Evolutionary conservation across 1,284 basidiomycete genomes (phyloP).

Genomic region (Leccinum fuscescens): DNA sequence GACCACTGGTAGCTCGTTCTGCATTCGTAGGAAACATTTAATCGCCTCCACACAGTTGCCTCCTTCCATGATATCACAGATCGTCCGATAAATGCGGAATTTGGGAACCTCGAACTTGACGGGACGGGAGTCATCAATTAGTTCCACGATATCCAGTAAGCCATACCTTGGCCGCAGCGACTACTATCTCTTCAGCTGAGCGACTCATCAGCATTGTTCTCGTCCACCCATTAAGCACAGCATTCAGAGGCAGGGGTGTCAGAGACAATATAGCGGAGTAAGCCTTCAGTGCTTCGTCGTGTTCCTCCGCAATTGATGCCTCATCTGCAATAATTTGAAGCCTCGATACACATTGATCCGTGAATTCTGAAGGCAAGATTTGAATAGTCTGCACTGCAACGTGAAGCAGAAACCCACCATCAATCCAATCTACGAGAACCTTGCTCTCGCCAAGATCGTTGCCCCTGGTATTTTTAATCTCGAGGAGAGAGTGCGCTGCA

Average conservation of each 20-base stretch:
- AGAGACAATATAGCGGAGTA: neutral
- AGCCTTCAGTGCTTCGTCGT: neutral
- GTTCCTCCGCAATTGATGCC: neutral
- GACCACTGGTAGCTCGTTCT: neutral
- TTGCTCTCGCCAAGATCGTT: neutral
- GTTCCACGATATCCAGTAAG: neutral
- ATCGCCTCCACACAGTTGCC: neutral
- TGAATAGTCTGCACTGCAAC: neutral
- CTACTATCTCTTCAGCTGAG: neutral
- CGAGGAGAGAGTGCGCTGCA: neutral
- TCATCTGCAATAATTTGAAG: neutral
- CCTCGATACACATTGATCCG: neutral
- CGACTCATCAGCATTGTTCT: neutral
- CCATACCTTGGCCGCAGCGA: neutral
- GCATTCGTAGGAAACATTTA: neutral
- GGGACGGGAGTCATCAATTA: no score
- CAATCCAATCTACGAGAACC: neutral
- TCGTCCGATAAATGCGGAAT: neutral
- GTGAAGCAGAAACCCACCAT: neutral
- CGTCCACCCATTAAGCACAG: neutral
- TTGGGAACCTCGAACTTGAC: neutral
- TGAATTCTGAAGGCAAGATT: neutral
- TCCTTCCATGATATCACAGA: neutral
- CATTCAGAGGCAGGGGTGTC: neutral
- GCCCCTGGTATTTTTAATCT: neutral